Evolutionary conservation across 768 basidiomycete genomes (phyloP), one percentile per base, ranked within the genome.

Genomic region (Hypholoma sublateritium): DNA sequence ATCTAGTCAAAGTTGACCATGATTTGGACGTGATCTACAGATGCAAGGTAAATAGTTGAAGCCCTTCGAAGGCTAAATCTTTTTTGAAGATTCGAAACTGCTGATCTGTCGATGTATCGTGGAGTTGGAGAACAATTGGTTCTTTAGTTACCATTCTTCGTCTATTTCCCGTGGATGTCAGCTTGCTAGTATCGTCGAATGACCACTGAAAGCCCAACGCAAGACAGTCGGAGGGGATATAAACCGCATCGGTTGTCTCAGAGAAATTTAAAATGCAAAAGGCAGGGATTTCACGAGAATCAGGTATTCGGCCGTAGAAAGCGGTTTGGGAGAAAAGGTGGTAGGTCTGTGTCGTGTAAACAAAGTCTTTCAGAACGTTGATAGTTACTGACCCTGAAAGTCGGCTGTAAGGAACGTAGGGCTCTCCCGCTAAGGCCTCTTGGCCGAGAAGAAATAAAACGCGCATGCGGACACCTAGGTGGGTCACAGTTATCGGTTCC

Each of bases 401-500:
- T 16, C 46, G 22, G 19, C 25, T 47, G 25, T 47, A 47, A 16
- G 46, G 46, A n/a, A 47, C 24, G 24, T 47, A 47, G 19, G 19
- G 46, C 25, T 47, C 46, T 16, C 13, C 46, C 16, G 22, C 46
- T 28, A 47, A 25, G 22, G 46, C 14, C 6, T 47, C 46, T 28
- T 32, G 46, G 14, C 19, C 46, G 24, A 47, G 46, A 25, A 28
- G 21, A 28, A 47, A 47, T n/a, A 47, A 12, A 13, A 47, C 46
- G 46, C 46, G 46, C 25, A 47, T 47, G 21, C 46, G 46, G 13
- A 47, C 46, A 11, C 51, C 51, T 5, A 53, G 41, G 22, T 53
- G 51, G 4, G 51, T 53, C 51, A 53, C 17, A 17, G 42, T 42
- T 12, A 53, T 25, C 13, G 51, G 51, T 43, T 47, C 46, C 25